Percentiles rank a stretch among this genome's conserved stretches.
phyloP scores from a whole-genome alignment of 2,329 filamentous ascomycete genomes.

The Ophiostoma fasciatum region DNA sequence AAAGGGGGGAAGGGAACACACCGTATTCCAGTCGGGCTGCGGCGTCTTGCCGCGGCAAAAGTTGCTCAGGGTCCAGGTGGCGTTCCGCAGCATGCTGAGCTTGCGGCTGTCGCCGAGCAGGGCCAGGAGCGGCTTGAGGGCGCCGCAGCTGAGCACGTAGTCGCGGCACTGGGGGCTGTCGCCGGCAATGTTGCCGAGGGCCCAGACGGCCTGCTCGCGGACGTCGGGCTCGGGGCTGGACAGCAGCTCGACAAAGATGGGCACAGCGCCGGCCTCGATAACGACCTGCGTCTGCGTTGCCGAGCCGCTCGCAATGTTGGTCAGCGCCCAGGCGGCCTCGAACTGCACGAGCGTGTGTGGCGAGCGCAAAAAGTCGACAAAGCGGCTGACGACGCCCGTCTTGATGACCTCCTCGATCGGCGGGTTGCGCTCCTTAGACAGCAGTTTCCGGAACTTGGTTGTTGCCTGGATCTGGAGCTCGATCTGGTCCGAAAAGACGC shows the following conservation, averaged over 20 bases:
- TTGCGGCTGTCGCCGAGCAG: slow-evolving; percentile 95
- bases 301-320: slow-evolving; percentile 97
- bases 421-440: slow-evolving; percentile 97
- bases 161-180: slow-evolving; percentile 96
- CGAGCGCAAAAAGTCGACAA: slow-evolving; percentile 95
- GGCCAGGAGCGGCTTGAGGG: slow-evolving; percentile 75
- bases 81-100: slow-evolving; percentile 96
- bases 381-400: slow-evolving; percentile 92
- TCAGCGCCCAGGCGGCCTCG: slow-evolving; percentile 96
- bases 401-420: slow-evolving; percentile 99
- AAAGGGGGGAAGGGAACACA: slow-evolving; percentile 34
- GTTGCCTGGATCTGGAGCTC: slow-evolving; percentile 94
- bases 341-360: slow-evolving; percentile 98
- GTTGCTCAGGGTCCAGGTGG: slow-evolving; percentile 98
- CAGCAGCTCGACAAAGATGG: slow-evolving; percentile 94
- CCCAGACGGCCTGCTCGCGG: slow-evolving; percentile 96
- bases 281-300: slow-evolving; percentile 97
- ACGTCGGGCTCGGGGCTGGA: slow-evolving; percentile 96
- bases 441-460: slow-evolving; percentile 94
- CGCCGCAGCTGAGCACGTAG: slow-evolving; percentile 84
- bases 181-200: slow-evolving; percentile 94
- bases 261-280: slow-evolving; percentile 93
- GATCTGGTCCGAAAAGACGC: slow-evolving; percentile 97
- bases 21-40: slow-evolving; percentile 93
- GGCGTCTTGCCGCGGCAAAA: slow-evolving; percentile 99